Evolutionary conservation across 1,139 yeast species (phyloP), one percentile per base, ranked within the genome.

Genomic region (Lodderomyces pseudojiufengensis): DNA sequence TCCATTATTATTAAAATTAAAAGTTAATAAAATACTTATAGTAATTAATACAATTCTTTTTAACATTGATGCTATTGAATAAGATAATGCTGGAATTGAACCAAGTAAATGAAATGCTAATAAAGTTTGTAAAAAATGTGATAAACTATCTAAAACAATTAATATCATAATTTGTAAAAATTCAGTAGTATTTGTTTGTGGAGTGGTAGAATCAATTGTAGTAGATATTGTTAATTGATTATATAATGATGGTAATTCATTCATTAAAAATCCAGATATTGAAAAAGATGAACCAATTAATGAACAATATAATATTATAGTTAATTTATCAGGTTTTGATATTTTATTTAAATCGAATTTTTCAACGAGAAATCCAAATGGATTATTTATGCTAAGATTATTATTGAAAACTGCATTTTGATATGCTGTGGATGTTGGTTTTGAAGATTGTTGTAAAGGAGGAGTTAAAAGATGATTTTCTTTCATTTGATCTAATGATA

Each of bases 21-120:
- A 46, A 3, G 54, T 55, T 36, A 57, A 34, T 6, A 58, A 32
- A 8, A 66, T 57, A 41, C 71, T 62, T 2, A 65, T 56, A 9
- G 64, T 50, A 16, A 66, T 65, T 18, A 66, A 45, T 12, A 65
- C 63, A 0, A 66, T 64, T 40, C 73, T 51, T 45, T 66, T 66
- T 65, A 66, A 58, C 68, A 66, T 63, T 12, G 70, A 62, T 2
- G 72, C 72, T 27, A 66, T 59, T 9, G 70, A 64, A 46, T 65
- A 66, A 5, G 70, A 55, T 23, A 66, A 53, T 5, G 73, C 65
- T 2, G 71, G 69, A 10, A 65, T 55, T 54, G 57, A 61, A 2
- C 71, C 70, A 22, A 66, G 46, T 23, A 66, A 48, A 42, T 63
- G 61, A 39, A 63, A 61, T 29, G 71, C 64, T 16, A 66, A 46